These are phyloP conservation scores for Ustilago vetiveriae DNA, from an alignment of 1,284 basidiomycete species.

Conservation along the genomic window DNA sequence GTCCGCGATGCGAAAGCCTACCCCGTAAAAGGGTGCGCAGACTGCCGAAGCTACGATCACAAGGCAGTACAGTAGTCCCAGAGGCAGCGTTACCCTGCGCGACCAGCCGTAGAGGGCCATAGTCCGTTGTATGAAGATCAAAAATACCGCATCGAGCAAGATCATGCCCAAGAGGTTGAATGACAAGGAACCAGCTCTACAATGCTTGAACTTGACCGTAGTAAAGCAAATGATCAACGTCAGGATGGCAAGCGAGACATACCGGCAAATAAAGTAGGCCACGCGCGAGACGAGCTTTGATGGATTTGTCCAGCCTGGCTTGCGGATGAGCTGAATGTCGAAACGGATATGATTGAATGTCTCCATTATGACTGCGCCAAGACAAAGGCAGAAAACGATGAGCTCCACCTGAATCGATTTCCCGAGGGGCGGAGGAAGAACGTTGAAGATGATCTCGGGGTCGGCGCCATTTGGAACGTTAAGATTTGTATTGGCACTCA, in stretches of 20 bases:
- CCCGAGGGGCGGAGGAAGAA: slow-evolving; percentile 16
- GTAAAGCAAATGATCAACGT: slow-evolving; percentile 22
- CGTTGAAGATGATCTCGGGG: slow-evolving; percentile 27
- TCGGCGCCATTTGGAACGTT: too few relatives aligned
- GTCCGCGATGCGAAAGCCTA: slow-evolving; percentile 24
- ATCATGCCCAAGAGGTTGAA: slow-evolving; percentile 36
- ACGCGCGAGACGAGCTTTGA: slow-evolving; percentile 31
- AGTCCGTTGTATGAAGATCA: slow-evolving; percentile 41
- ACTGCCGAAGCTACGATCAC: slow-evolving; percentile 15
- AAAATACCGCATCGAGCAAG: slow-evolving; percentile 20
- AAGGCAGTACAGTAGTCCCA: slow-evolving; percentile 15
- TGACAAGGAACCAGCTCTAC: slow-evolving; percentile 12
- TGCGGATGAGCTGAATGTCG: slow-evolving; percentile 35
- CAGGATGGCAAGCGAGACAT: slow-evolving; percentile 13
- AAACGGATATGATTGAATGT: slow-evolving; percentile 35
- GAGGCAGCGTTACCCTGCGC: slow-evolving; percentile 19
- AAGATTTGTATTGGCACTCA: neutral
- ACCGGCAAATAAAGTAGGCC: slow-evolving; percentile 37
- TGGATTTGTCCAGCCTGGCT: slow-evolving; percentile 34
- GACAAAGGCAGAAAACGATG: slow-evolving; percentile 34
- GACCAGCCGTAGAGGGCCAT: slow-evolving; percentile 43
- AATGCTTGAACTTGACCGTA: slow-evolving; percentile 18
- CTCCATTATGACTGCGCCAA: slow-evolving; percentile 32
- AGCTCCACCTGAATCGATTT: slow-evolving; percentile 25
- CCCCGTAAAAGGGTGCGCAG: slow-evolving; percentile 35